A percentile compares a stretch with the other conserved stretches of the same genome.
Evolutionary conservation across 306 rosid genomes (phyloP).

Genomic region (Trifolium subterraneum): DNA sequence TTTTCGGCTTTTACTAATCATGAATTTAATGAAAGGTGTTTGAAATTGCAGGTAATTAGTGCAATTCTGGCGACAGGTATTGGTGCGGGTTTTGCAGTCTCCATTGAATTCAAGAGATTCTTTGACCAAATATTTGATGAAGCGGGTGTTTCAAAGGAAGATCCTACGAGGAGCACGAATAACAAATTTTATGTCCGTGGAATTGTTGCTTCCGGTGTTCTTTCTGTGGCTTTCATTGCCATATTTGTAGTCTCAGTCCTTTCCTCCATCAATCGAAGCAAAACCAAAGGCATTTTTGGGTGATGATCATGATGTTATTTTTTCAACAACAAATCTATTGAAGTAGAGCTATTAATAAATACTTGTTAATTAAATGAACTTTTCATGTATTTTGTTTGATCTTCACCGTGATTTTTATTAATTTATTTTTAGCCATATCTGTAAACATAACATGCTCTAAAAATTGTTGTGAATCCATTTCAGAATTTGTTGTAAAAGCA

Average conservation of each 20-base stretch:
- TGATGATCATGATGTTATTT: conserved; percentile 29
- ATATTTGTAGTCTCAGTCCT: conserved; percentile 53
- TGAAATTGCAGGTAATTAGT: conserved; percentile 46
- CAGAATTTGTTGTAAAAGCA: too few species aligned
- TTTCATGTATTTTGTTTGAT: conserved; percentile 1
- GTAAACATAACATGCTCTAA: too few species aligned
- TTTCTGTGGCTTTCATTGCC: conserved; percentile 40
- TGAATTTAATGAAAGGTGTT: background rate
- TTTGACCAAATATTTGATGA: background rate
- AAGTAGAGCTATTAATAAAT: conserved; percentile 3
- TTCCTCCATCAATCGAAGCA: conserved; percentile 47
- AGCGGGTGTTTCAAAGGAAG: conserved; percentile 6
- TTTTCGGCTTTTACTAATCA: too few species aligned
- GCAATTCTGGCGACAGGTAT: conserved; percentile 52
- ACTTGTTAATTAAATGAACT: background rate
- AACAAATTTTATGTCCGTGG: conserved; percentile 44
- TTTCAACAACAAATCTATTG: conserved; percentile 1
- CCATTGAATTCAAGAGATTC: conserved; percentile 41
- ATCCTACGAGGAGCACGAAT: conserved; percentile 9
- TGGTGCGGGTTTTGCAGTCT: conserved; percentile 58
- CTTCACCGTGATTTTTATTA: background rate
- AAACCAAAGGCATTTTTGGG: conserved; percentile 35
- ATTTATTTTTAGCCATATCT: background rate
- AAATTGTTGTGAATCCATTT: too few species aligned
- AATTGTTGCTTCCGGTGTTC: conserved; percentile 43